These are phyloP conservation scores for Pythium folliculosum DNA, from an alignment of 352 stramenopile genomes.

Conservation along the genomic window DNA sequence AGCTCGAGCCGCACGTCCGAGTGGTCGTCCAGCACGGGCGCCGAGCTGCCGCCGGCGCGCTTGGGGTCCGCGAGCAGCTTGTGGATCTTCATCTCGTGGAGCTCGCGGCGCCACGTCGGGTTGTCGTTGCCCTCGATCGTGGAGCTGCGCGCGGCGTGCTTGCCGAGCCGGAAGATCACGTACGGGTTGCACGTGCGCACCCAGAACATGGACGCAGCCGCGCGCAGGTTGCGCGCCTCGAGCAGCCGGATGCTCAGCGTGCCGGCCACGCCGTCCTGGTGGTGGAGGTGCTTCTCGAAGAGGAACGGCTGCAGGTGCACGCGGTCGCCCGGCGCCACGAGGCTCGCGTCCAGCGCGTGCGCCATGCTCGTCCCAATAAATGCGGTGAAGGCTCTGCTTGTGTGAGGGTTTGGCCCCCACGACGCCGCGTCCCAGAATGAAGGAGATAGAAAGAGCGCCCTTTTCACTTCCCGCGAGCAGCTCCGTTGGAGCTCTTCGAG, in stretches of 20 bases:
- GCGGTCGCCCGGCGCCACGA: constrained; percentile 29
- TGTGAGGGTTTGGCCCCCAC: too few species aligned
- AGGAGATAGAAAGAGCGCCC: background rate
- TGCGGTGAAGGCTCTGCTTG: too few species aligned
- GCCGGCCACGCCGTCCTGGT: constrained; percentile 74
- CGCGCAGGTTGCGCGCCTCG: constrained; percentile 68
- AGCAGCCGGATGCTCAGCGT: constrained; percentile 73
- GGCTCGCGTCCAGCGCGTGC: background rate
- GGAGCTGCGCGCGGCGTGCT: constrained; percentile 63
- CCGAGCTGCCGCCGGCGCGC: constrained; percentile 17
- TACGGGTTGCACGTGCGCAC: constrained; percentile 82
- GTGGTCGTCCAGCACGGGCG: constrained; percentile 49
- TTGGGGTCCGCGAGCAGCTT: constrained; percentile 54
- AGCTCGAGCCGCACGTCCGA: constrained; percentile 76
- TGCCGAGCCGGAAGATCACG: constrained; percentile 82
- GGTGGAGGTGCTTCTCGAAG: constrained; percentile 76
- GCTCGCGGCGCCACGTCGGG: constrained; percentile 71
- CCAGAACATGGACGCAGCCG: constrained; percentile 81
- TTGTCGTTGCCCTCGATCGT: constrained; percentile 77
- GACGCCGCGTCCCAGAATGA: too few species aligned
- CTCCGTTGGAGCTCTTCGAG: constrained; percentile 9
- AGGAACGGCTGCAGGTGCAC: constrained; percentile 58
- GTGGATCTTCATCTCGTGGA: constrained; percentile 73
- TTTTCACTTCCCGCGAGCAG: background rate
- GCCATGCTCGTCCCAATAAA: too few species aligned